A percentile compares a stretch with the other conserved stretches of the same genome.
phyloP scores from a whole-genome alignment of 441 rosid genomes.

The Syzygium malaccense region DNA sequence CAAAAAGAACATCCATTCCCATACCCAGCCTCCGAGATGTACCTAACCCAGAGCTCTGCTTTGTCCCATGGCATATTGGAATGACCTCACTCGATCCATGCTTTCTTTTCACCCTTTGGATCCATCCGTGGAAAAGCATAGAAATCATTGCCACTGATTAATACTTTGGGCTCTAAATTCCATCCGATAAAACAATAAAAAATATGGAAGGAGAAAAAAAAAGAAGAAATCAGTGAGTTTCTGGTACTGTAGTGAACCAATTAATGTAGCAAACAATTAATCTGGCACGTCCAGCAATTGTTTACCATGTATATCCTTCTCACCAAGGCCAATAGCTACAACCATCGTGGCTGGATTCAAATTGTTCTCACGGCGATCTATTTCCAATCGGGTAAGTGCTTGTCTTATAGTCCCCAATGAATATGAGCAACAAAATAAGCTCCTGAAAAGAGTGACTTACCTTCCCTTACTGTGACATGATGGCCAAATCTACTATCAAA shows the following conservation, averaged over 20 bases:
- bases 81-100: slow-evolving; percentile 87
- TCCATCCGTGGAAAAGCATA: slow-evolving; percentile 90
- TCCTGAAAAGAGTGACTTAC: slow-evolving; percentile 17
- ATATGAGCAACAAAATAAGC: not conserved
- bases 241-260: not conserved
- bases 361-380: slow-evolving; percentile 59
- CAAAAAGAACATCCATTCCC: not conserved
- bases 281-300: not conserved
- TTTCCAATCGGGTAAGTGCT: not conserved
- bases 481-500: slow-evolving; percentile 56
- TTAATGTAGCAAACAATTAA: not conserved
- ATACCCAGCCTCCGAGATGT: slow-evolving; percentile 69
- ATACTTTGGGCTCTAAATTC: slow-evolving; percentile 58
- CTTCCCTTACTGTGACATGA: slow-evolving; percentile 77
- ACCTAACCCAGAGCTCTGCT: slow-evolving; percentile 86
- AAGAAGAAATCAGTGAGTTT: not conserved
- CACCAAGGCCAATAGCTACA: slow-evolving; percentile 36
- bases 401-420: not conserved
- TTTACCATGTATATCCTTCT: slow-evolving; percentile 44
- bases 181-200: not conserved
- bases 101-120: slow-evolving; percentile 59
- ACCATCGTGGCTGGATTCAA: slow-evolving; percentile 52
- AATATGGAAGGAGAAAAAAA: not conserved
- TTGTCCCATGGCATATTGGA: slow-evolving; percentile 97
- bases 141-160: slow-evolving; percentile 73